phyloP scores from a whole-genome alignment of 768 basidiomycete genomes.

The Leccinum imitatum region DNA sequence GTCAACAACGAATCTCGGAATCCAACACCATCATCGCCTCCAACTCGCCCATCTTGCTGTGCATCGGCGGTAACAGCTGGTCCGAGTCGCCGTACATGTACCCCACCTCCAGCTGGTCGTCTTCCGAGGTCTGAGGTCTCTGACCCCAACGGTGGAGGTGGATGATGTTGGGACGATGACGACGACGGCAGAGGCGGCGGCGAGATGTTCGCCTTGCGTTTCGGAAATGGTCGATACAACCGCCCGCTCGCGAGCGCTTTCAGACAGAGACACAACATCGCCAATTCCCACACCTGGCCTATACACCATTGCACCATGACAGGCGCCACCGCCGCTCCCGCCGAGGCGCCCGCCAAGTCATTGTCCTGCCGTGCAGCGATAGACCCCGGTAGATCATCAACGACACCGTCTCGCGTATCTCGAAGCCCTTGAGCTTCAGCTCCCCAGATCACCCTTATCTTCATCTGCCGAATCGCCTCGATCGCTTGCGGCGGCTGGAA shows the following conservation, averaged over 20 bases:
- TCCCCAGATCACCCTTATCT: constrained; percentile 76
- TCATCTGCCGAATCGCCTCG: constrained; percentile 73
- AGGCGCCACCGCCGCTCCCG: constrained; percentile 9
- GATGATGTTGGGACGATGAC: not conserved
- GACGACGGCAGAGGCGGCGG: constrained; percentile 4
- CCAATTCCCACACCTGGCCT: constrained; percentile 74
- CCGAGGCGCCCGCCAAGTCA: constrained; percentile 32
- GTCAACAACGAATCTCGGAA: too few relatives aligned
- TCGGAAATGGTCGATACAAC: constrained; percentile 50
- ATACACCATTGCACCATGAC: constrained; percentile 54
- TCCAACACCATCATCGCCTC: too few relatives aligned
- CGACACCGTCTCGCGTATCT: constrained; percentile 86
- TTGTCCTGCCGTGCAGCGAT: constrained; percentile 71
- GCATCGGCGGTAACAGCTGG: too few relatives aligned
- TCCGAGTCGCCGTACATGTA: too few relatives aligned
- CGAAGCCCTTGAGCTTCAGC: constrained; percentile 90
- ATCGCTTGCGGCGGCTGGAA: constrained; percentile 59
- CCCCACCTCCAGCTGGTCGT: too few relatives aligned
- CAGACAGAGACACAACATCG: constrained; percentile 69
- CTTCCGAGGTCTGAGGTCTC: too few relatives aligned
- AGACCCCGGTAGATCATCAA: constrained; percentile 76
- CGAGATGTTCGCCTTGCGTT: constrained; percentile 33
- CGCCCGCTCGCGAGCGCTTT: constrained; percentile 71
- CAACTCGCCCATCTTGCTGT: too few relatives aligned
- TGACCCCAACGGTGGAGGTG: not conserved